Base-by-base conservation (phyloP, 495 filamentous ascomycete species). In the Viridothelium virens region DNA sequence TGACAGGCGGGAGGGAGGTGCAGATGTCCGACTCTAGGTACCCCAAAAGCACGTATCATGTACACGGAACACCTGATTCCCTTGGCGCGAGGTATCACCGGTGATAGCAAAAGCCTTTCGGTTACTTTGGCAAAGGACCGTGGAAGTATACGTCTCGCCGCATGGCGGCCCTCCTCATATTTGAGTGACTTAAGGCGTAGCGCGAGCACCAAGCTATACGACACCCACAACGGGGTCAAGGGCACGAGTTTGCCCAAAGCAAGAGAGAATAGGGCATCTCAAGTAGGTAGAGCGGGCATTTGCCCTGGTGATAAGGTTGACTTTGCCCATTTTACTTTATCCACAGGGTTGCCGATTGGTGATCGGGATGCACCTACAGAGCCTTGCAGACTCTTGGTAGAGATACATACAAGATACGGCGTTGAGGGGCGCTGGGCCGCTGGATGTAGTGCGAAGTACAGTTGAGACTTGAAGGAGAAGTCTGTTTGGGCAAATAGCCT, bases 281-380 rank as follows among this genome's bases (percentile, higher is more conserved):
- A 36, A 36, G 53, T 36, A 14, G 6, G 53, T 9, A 59, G 36
- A 59, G 14, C 7, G 31, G 53, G 53, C 53, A 59, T 59, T 59
- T 59, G 53, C 53, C 53, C 53, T 59, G 10, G 31, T 5, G 14
- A 36, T 34, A 14, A 2, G 18, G 7, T 11, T 59, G 53, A 59
- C 53, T 59, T 59, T 59, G 53, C 53, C 53, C 53, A 59, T 59
- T 59, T 59, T 31, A 59, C 53, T 31, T 31, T 59, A 10, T 59
- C 6, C 18, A 9, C 14, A 31, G 31, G 18, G 11, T 10, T 3
- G 53, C 53, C 31, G 31, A 18, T 36, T 18, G n/a, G 31, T 10
- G 53, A 9, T 59, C 25, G 25, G 36, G 53, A 36, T 36, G 11
- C 1, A 36, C 6, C 4, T 18, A 36, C 7, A 1, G 1, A 44